Conservation (phyloP, 352 stramenopile genomes). For the Phytopythium kandeliae region DNA sequence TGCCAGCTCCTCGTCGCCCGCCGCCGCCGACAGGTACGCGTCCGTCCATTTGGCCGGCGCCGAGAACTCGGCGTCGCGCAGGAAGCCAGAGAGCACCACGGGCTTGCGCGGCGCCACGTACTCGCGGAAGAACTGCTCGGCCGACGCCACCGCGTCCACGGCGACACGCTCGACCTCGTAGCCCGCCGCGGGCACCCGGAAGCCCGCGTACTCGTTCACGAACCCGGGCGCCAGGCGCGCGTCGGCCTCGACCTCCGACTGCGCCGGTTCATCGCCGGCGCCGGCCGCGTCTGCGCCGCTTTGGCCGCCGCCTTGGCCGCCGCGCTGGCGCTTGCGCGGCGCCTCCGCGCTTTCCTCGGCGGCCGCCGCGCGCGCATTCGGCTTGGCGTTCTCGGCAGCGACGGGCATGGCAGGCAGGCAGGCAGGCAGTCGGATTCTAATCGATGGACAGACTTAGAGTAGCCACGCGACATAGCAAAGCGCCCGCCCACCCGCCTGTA, state of each 20-base stretch:
- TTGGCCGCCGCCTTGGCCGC: constrained; percentile 8
- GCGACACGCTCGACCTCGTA: constrained; percentile 49
- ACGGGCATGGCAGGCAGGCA: too few species aligned
- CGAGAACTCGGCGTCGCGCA: constrained; percentile 46
- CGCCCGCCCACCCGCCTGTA: too few species aligned
- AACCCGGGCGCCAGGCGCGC: constrained; percentile 6
- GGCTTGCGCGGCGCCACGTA: constrained; percentile 78
- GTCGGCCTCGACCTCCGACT: background rate
- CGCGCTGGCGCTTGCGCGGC: too few species aligned
- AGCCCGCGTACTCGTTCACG: constrained; percentile 63
- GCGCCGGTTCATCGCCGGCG: too few species aligned
- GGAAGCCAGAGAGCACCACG: constrained; percentile 66
- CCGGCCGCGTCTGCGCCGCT: too few species aligned
- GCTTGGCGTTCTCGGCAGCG: constrained; percentile 5
- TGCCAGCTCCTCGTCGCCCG: constrained; percentile 61
- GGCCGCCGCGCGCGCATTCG: background rate
- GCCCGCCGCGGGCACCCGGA: constrained; percentile 30
- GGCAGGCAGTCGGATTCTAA: too few species aligned
- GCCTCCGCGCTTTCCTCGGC: too few species aligned
- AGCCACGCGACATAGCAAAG: constrained; percentile 11
- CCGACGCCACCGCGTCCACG: constrained; percentile 34
- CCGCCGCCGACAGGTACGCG: constrained; percentile 52
- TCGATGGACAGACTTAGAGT: background rate
- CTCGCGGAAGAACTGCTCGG: constrained; percentile 69
- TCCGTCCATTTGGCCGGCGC: constrained; percentile 71